These are phyloP conservation scores for Rhododendron mucronatum DNA, from an alignment of 148 eudicot genomes.

Conservation along the genomic window DNA sequence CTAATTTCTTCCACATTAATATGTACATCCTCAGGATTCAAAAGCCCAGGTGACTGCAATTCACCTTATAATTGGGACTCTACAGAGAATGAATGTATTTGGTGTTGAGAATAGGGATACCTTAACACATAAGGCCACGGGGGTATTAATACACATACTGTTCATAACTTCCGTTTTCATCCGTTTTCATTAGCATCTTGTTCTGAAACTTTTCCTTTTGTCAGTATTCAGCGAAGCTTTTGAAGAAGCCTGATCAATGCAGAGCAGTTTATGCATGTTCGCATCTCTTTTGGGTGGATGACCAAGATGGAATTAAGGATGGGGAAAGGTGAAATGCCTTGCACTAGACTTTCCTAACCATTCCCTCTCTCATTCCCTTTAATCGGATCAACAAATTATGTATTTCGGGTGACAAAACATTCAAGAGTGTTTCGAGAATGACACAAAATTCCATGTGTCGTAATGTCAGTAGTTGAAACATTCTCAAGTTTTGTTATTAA, in stretches of 20 bases:
- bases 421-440: neutral
- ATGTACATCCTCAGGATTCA: slow-evolving; percentile 60
- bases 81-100: slow-evolving; percentile 88
- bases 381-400: neutral
- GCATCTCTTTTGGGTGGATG: slow-evolving; percentile 98
- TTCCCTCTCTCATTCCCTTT: neutral
- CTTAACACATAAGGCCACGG: slow-evolving; percentile 95
- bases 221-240: slow-evolving; percentile 96
- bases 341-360: neutral
- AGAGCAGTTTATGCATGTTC: slow-evolving; percentile 98
- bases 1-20: neutral
- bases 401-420: neutral
- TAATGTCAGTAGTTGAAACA: neutral
- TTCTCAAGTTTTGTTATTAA: neutral
- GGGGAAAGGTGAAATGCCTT: slow-evolving; percentile 72
- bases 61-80: slow-evolving; percentile 93
- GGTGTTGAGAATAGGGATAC: slow-evolving; percentile 97
- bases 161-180: neutral
- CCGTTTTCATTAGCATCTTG: neutral
- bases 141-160: slow-evolving; percentile 45
- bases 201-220: slow-evolving; percentile 7
- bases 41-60: slow-evolving; percentile 98
- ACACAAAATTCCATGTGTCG: neutral
- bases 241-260: slow-evolving; percentile 98
- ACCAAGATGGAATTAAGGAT: slow-evolving; percentile 89